Evolutionary conservation across 2,329 filamentous ascomycete genomes (phyloP).

Genomic region (Penicillium psychrosexuale): DNA sequence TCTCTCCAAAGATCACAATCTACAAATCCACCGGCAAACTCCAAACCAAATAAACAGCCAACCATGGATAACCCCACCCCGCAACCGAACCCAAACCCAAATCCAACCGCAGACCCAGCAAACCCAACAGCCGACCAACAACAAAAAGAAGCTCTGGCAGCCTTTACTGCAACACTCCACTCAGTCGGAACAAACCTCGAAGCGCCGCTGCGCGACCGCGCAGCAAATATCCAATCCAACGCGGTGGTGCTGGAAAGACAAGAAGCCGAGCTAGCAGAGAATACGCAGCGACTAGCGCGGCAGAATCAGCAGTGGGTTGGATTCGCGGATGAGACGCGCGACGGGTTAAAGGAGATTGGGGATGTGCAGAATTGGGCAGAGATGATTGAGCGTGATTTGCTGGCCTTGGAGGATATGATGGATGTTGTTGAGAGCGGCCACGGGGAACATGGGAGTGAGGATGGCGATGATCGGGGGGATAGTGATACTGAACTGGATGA

Average conservation of each 20-base stretch:
- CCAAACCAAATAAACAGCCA: not conserved
- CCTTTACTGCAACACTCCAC: slow-evolving; percentile 45
- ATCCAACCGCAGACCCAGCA: slow-evolving; percentile 6
- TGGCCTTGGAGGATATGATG: slow-evolving; percentile 44
- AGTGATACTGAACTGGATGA: slow-evolving; percentile 7
- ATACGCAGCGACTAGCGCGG: slow-evolving; percentile 50
- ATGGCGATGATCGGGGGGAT: slow-evolving; percentile 11
- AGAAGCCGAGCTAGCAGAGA: slow-evolving; percentile 51
- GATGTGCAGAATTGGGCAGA: slow-evolving; percentile 65
- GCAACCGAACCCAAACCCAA: not conserved
- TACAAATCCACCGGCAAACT: not conserved
- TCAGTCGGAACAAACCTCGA: slow-evolving; percentile 50
- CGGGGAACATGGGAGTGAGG: slow-evolving; percentile 16
- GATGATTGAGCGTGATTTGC: slow-evolving; percentile 53
- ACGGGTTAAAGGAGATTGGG: slow-evolving; percentile 61
- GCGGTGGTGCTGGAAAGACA: slow-evolving; percentile 53
- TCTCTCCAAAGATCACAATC: not conserved
- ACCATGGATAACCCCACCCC: slow-evolving; percentile 1
- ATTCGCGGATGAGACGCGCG: slow-evolving; percentile 53
- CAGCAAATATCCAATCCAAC: slow-evolving; percentile 56
- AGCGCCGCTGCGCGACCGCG: slow-evolving; percentile 52
- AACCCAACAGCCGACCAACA: slow-evolving; percentile 25
- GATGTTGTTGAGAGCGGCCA: slow-evolving; percentile 34
- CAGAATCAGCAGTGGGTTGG: slow-evolving; percentile 56
- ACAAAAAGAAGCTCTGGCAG: slow-evolving; percentile 43